phyloP scores from a whole-genome alignment of 352 stramenopile species.

The Globisporangium apiculatum region DNA sequence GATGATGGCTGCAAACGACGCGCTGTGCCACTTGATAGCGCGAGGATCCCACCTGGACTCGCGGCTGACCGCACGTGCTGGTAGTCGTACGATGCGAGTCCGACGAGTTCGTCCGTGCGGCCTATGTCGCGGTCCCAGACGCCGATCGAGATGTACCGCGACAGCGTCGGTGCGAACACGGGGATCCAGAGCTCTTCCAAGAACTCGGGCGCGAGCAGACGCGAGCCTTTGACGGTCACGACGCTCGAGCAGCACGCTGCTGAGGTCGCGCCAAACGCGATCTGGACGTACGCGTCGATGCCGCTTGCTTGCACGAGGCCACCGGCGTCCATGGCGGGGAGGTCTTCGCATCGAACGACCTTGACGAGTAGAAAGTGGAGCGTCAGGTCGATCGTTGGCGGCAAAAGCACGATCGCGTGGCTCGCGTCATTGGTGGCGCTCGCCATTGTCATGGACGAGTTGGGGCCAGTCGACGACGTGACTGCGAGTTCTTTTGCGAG shows the following conservation, averaged over 20 bases:
- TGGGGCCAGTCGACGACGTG: not conserved
- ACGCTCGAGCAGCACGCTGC: conserved; percentile 34
- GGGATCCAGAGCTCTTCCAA: conserved; percentile 85
- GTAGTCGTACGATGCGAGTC: conserved; percentile 65
- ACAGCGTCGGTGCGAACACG: conserved; percentile 68
- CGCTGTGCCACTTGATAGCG: not conserved
- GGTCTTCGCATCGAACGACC: conserved; percentile 69
- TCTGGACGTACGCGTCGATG: conserved; percentile 80
- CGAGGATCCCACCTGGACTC: conserved; percentile 20
- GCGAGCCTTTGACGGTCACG: conserved; percentile 51
- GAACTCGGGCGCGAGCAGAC: conserved; percentile 48
- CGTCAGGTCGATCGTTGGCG: conserved; percentile 67
- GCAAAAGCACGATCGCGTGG: conserved; percentile 55
- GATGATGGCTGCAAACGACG: not conserved
- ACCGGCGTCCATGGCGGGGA: conserved; percentile 72
- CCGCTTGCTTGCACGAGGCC: conserved; percentile 40
- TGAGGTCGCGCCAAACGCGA: conserved; percentile 52
- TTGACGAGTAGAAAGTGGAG: conserved; percentile 77
- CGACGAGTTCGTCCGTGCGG: conserved; percentile 67
- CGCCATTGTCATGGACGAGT: not conserved
- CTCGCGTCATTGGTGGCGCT: conserved; percentile 8
- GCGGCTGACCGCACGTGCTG: conserved; percentile 33
- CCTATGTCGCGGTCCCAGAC: conserved; percentile 78
- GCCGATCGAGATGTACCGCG: conserved; percentile 57
- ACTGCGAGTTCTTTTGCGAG: conserved; percentile 43